phyloP scores from a whole-genome alignment of 2,329 filamentous ascomycete genomes.

The Fusarium sp. region DNA sequence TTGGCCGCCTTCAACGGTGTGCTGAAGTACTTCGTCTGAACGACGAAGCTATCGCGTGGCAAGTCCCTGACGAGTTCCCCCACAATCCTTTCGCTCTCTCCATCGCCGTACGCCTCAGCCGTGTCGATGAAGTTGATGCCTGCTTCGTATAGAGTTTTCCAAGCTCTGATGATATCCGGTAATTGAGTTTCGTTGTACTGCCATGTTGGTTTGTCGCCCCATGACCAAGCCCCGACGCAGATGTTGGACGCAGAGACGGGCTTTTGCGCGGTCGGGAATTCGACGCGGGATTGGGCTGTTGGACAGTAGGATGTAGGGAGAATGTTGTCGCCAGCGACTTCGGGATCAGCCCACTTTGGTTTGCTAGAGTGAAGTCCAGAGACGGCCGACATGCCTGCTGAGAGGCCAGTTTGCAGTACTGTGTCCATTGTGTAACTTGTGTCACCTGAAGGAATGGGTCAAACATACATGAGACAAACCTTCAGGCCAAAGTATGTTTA shows the following conservation, averaged over 20 bases:
- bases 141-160: constrained; percentile 11
- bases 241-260: background rate
- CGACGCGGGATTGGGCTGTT: background rate
- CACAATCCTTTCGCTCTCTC: constrained; percentile 14
- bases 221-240: background rate
- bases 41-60: constrained; percentile 1
- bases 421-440: background rate
- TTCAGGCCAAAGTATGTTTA: background rate
- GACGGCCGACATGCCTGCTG: background rate
- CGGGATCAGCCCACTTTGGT: constrained; percentile 8
- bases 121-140: constrained; percentile 27
- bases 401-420: background rate
- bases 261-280: background rate
- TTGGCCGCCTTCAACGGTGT: background rate
- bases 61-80: constrained; percentile 1
- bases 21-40: constrained; percentile 23
- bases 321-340: background rate
- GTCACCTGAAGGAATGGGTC: background rate
- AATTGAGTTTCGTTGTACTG: constrained; percentile 7
- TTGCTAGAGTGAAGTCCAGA: background rate
- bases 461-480: background rate
- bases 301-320: background rate
- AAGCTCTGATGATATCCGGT: background rate
- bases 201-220: constrained; percentile 21
- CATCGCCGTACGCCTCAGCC: background rate